Evolutionary conservation across 2,329 filamentous ascomycete genomes (phyloP).

Genomic region (Drechslerella dactyloides): DNA sequence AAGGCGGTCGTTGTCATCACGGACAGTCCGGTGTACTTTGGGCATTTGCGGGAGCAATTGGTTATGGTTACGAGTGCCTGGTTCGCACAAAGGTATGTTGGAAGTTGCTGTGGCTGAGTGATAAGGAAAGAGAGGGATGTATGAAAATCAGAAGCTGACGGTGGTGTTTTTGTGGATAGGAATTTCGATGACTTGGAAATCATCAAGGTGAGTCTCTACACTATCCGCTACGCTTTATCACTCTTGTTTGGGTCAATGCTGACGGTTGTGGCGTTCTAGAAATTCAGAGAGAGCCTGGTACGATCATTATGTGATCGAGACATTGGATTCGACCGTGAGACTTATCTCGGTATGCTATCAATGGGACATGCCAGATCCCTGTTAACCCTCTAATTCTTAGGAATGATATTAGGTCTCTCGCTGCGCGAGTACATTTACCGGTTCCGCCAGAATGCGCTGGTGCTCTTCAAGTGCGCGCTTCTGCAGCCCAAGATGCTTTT

Average conservation of each 20-base stretch:
- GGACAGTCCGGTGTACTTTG: slow-evolving; percentile 81
- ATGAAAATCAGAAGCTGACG: slow-evolving; percentile 36
- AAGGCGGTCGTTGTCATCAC: slow-evolving; percentile 97
- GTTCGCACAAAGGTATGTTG: slow-evolving; percentile 80
- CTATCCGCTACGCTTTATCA: background rate
- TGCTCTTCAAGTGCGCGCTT: slow-evolving; percentile 90
- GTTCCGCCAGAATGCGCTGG: slow-evolving; percentile 91
- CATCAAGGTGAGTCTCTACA: slow-evolving; percentile 64
- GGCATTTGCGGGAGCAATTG: slow-evolving; percentile 85
- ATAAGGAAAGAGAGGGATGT: slow-evolving; percentile 11
- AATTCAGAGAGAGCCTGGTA: slow-evolving; percentile 51
- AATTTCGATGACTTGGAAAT: slow-evolving; percentile 94
- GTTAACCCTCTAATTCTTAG: slow-evolving; percentile 49
- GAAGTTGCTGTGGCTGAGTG: slow-evolving; percentile 15
- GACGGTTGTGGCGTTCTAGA: slow-evolving; percentile 52
- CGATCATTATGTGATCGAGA: slow-evolving; percentile 47
- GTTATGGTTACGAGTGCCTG: slow-evolving; percentile 91
- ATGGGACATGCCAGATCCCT: slow-evolving; percentile 7
- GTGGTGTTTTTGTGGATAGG: slow-evolving; percentile 56
- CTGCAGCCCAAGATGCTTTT: slow-evolving; percentile 99
- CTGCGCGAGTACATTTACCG: slow-evolving; percentile 89
- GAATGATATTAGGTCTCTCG: slow-evolving; percentile 65
- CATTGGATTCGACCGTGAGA: slow-evolving; percentile 67
- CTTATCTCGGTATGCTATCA: slow-evolving; percentile 75
- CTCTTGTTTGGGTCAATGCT: slow-evolving; percentile 24